Percentiles rank a stretch among this genome's conserved stretches.
Conservation (phyloP, 78 protist species). For the Mastigamoeba balamuthi region DNA sequence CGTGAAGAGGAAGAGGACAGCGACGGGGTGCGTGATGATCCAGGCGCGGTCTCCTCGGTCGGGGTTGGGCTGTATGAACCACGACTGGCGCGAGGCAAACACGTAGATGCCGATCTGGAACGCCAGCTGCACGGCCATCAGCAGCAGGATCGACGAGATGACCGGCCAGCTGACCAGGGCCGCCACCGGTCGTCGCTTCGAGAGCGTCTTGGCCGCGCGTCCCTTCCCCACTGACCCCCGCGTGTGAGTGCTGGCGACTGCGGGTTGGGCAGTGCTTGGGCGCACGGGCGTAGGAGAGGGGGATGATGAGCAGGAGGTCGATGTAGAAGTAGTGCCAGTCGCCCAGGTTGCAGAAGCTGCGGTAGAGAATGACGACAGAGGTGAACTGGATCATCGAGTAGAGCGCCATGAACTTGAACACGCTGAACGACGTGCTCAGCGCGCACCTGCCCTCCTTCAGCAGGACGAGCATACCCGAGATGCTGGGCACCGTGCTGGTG, state of each 20-base stretch:
- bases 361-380: slow-evolving; percentile 50
- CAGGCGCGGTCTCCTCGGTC: background rate
- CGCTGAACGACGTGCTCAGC: slow-evolving; percentile 86
- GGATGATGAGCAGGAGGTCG: background rate
- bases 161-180: background rate
- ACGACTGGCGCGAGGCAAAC: background rate
- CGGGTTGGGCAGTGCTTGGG: background rate
- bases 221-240: background rate
- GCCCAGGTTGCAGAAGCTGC: background rate
- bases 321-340: background rate
- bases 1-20: background rate
- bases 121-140: background rate
- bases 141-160: background rate
- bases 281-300: background rate
- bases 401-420: slow-evolving; percentile 90
- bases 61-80: background rate
- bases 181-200: background rate
- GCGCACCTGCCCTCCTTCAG: slow-evolving; percentile 83
- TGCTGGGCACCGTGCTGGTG: slow-evolving; percentile 63
- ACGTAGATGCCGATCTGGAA: background rate
- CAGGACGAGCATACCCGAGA: slow-evolving; percentile 23
- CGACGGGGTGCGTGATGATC: background rate
- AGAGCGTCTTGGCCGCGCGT: background rate
- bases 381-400: slow-evolving; percentile 84
- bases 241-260: background rate